Percentiles rank a stretch among this genome's conserved stretches.
phyloP scores from a whole-genome alignment of 345 rosid genomes.

The Gossypium herbaceum region DNA sequence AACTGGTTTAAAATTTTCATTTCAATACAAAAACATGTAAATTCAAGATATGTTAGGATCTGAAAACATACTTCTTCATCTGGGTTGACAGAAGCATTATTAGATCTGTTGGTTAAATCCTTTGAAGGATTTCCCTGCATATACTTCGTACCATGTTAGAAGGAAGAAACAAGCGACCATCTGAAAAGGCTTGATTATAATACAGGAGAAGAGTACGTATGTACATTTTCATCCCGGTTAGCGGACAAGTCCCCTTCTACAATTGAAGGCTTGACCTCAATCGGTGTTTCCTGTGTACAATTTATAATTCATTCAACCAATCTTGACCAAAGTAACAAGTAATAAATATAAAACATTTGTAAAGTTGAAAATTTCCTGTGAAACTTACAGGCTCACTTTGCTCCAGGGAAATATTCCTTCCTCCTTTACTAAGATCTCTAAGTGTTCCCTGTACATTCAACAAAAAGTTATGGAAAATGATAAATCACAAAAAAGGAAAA shows the following conservation, averaged over 20 bases:
- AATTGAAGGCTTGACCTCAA: slow-evolving; percentile 48
- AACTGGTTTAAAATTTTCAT: not conserved
- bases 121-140: slow-evolving; percentile 49
- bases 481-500: not conserved
- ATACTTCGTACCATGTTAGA: slow-evolving; percentile 21
- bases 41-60: slow-evolving; percentile 1
- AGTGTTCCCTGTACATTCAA: slow-evolving; percentile 53
- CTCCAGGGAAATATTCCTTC: slow-evolving; percentile 43
- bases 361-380: slow-evolving; percentile 5
- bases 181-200: not conserved
- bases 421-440: slow-evolving; percentile 69
- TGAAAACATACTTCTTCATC: slow-evolving; percentile 36
- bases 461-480: slow-evolving; percentile 10
- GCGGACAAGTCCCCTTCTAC: slow-evolving; percentile 41
- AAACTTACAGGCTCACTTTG: slow-evolving; percentile 49
- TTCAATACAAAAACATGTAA: not conserved
- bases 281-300: slow-evolving; percentile 43
- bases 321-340: not conserved
- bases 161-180: slow-evolving; percentile 10
- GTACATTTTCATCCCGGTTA: slow-evolving; percentile 41
- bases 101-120: slow-evolving; percentile 25
- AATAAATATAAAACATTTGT: not conserved
- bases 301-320: slow-evolving; percentile 7
- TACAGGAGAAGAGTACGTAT: slow-evolving; percentile 21
- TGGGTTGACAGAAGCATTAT: slow-evolving; percentile 32